phyloP scores from a whole-genome alignment of 139 green algal species.

The Eudorina sp. region DNA sequence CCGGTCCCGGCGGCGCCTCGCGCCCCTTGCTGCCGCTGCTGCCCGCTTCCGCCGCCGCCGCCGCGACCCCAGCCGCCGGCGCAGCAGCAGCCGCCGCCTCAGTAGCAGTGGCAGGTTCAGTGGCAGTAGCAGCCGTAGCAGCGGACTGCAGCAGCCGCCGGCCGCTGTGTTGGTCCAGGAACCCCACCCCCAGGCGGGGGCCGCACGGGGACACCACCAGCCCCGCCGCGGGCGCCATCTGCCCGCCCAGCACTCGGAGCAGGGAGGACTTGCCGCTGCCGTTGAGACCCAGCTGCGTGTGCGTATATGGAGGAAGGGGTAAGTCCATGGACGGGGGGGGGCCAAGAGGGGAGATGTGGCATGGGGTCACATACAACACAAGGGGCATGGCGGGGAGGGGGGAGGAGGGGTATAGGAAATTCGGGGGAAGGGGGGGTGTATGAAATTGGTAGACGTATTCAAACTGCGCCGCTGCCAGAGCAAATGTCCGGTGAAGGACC shows the following conservation, averaged over 20 bases:
- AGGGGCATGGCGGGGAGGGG: no score
- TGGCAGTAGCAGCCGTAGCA: no score
- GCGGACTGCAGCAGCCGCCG: slow-evolving; percentile 34
- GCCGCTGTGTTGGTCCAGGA: slow-evolving; percentile 48
- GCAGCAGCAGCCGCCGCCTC: no score
- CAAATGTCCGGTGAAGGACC: no score
- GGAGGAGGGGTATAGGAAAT: no score
- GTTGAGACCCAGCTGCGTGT: slow-evolving; percentile 56
- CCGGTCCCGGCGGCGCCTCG: neutral
- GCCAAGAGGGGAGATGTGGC: neutral
- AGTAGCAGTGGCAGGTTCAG: no score
- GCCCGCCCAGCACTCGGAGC: slow-evolving; percentile 53
- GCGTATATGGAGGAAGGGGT: no score
- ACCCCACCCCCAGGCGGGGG: slow-evolving; percentile 29
- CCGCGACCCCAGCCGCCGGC: neutral
- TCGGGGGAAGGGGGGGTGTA: no score
- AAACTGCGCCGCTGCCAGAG: no score
- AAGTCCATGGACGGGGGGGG: neutral
- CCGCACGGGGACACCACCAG: slow-evolving; percentile 23
- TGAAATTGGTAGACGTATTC: no score
- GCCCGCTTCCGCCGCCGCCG: neutral
- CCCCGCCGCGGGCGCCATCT: slow-evolving; percentile 38
- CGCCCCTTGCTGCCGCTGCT: neutral
- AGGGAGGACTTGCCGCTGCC: slow-evolving; percentile 69
- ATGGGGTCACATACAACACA: no score